phyloP scores from a whole-genome alignment of 2,329 filamentous ascomycete species.

The Epichloe baconii region DNA sequence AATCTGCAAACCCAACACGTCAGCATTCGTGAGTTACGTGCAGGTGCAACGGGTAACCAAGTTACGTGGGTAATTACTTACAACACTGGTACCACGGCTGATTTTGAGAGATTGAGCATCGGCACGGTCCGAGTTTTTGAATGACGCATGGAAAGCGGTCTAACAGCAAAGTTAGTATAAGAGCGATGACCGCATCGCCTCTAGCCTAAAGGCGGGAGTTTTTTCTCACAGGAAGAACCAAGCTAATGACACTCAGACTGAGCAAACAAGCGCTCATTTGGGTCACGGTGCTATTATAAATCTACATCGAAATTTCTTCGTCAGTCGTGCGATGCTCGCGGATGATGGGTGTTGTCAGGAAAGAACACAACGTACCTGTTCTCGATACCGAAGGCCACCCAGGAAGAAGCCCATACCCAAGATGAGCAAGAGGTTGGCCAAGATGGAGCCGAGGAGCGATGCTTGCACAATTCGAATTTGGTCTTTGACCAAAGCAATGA shows the following conservation, averaged over 20 bases:
- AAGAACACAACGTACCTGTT: conserved; percentile 46
- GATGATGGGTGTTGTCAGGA: neutral
- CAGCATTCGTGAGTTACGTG: neutral
- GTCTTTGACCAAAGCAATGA: conserved; percentile 26
- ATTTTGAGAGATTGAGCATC: conserved; percentile 66
- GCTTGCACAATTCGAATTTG: conserved; percentile 88
- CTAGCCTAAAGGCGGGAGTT: neutral
- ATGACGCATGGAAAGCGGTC: conserved; percentile 88
- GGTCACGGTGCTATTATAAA: conserved; percentile 91
- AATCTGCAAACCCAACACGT: conserved; percentile 31
- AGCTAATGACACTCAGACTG: conserved; percentile 79
- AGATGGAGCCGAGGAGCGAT: conserved; percentile 75
- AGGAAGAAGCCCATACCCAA: conserved; percentile 85
- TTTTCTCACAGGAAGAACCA: conserved; percentile 58
- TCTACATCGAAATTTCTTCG: conserved; percentile 26
- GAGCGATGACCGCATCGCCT: neutral
- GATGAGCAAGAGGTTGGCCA: conserved; percentile 79
- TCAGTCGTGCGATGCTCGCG: neutral
- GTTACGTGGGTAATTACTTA: conserved; percentile 28
- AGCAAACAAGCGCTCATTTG: conserved; percentile 93
- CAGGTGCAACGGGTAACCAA: conserved; percentile 2
- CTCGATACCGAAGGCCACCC: conserved; percentile 73
- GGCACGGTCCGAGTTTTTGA: conserved; percentile 47
- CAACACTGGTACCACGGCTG: conserved; percentile 78
- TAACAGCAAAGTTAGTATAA: conserved; percentile 22